These are phyloP conservation scores for Penstemon barbatus DNA, from an alignment of 257 asterid species.

Conservation along the genomic window DNA sequence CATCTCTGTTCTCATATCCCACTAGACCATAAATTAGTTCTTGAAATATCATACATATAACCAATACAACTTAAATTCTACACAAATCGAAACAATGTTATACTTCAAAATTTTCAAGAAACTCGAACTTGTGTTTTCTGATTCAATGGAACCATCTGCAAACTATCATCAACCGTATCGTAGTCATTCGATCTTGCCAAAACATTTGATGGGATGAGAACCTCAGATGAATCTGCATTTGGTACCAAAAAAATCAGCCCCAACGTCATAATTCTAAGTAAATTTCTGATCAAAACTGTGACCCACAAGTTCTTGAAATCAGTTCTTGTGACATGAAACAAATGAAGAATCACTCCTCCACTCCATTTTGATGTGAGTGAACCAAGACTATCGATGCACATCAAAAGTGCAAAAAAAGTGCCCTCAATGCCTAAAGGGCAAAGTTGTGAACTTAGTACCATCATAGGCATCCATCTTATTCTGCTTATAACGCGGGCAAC, in stretches of 20 bases:
- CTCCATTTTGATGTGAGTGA: conserved; percentile 57
- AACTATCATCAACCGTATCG: conserved; percentile 21
- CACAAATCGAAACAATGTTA: no score
- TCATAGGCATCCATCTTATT: conserved; percentile 76
- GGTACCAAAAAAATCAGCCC: conserved; percentile 57
- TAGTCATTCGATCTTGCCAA: conserved; percentile 13
- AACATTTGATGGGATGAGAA: conserved; percentile 31
- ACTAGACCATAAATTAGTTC: no score
- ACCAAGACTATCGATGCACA: conserved; percentile 69
- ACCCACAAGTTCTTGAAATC: conserved; percentile 61
- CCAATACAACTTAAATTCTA: no score
- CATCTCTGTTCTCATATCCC: no score
- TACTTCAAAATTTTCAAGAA: not conserved
- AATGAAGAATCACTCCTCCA: conserved; percentile 61
- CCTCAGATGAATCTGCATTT: conserved; percentile 31
- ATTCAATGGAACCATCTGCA: conserved; percentile 42
- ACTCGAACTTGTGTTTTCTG: conserved; percentile 25
- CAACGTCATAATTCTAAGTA: conserved; percentile 49
- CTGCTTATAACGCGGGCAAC: conserved; percentile 45
- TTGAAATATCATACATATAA: no score
- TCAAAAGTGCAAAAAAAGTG: conserved; percentile 63
- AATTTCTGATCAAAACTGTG: conserved; percentile 46
- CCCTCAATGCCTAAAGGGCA: conserved; percentile 75
- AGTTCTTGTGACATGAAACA: conserved; percentile 56
- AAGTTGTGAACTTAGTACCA: conserved; percentile 62